Conservation (phyloP, 495 filamentous ascomycete species). For the Letharia columbiana region DNA sequence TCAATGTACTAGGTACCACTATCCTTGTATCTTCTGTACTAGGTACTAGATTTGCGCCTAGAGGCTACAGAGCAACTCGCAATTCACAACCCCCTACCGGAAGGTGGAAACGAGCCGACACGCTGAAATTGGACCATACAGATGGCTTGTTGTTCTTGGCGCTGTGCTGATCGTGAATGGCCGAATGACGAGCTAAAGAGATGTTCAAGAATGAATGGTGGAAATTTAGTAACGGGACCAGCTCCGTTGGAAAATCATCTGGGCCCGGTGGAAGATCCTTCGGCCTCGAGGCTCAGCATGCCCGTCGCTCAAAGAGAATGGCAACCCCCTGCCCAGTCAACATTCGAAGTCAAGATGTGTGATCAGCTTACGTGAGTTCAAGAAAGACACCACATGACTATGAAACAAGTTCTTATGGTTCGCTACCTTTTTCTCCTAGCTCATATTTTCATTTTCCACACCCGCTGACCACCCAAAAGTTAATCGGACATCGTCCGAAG, state of each 20-base stretch:
- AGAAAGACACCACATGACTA: background rate
- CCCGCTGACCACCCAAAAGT: slow-evolving; percentile 1
- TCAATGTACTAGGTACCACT: no score
- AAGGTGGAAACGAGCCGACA: slow-evolving; percentile 6
- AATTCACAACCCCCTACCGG: background rate
- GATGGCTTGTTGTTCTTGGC: background rate
- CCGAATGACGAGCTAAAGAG: background rate
- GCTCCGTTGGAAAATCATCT: background rate
- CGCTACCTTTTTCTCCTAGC: background rate
- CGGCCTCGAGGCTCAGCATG: background rate
- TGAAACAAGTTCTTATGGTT: background rate
- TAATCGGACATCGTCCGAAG: background rate
- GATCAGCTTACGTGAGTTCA: background rate
- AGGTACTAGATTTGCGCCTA: no score
- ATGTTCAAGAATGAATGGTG: background rate
- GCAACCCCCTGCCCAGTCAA: background rate
- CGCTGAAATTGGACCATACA: background rate
- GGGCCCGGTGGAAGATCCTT: background rate
- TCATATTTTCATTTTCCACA: background rate
- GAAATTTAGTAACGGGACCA: background rate
- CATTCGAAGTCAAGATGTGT: background rate
- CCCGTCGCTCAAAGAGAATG: background rate
- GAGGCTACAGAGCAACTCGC: no score
- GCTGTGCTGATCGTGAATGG: slow-evolving; percentile 4
- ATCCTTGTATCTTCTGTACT: no score